Percentiles rank a stretch among this genome's conserved stretches.
These are phyloP conservation scores for Colletotrichum spaethianum DNA, from an alignment of 2,329 filamentous ascomycete species.

Conservation along the genomic window DNA sequence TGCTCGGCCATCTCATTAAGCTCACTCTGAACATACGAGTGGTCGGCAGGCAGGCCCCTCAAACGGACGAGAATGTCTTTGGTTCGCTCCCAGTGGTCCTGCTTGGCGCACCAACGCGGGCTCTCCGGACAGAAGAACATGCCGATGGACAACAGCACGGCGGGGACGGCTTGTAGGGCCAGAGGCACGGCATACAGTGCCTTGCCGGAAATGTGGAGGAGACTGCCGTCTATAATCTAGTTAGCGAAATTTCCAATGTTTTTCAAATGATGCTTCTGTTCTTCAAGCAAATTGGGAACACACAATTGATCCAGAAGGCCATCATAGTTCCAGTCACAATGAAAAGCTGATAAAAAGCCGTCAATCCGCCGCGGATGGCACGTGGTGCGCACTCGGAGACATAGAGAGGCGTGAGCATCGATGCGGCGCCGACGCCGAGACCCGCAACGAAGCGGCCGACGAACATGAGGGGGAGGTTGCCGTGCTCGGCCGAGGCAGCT, in stretches of 20 bases:
- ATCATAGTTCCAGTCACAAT: slow-evolving; percentile 61
- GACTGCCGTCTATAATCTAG: slow-evolving; percentile 54
- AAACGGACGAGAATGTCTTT: slow-evolving; percentile 68
- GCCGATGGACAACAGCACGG: slow-evolving; percentile 65
- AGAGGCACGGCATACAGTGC: slow-evolving; percentile 74
- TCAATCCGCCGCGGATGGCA: slow-evolving; percentile 65
- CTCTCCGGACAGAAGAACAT: slow-evolving; percentile 73
- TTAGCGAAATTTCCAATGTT: no score
- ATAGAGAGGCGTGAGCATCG: slow-evolving; percentile 60
- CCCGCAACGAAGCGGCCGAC: slow-evolving; percentile 71
- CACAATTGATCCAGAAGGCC: slow-evolving; percentile 53
- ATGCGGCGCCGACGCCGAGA: slow-evolving; percentile 65
- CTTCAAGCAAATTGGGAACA: neutral
- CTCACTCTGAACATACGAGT: slow-evolving; percentile 71
- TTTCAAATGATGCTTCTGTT: no score
- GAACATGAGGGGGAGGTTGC: slow-evolving; percentile 64
- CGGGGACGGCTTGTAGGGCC: slow-evolving; percentile 75
- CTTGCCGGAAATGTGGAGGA: slow-evolving; percentile 61
- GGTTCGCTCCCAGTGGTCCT: slow-evolving; percentile 77
- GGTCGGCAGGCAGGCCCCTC: slow-evolving; percentile 64
- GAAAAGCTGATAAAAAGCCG: slow-evolving; percentile 66
- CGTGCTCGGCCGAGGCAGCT: slow-evolving; percentile 62
- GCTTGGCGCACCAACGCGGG: slow-evolving; percentile 77
- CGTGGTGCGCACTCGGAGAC: slow-evolving; percentile 65
- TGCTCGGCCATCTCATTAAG: slow-evolving; percentile 73